Evolutionary conservation across 768 basidiomycete genomes (phyloP).

Genomic region (Mycena floridula): DNA sequence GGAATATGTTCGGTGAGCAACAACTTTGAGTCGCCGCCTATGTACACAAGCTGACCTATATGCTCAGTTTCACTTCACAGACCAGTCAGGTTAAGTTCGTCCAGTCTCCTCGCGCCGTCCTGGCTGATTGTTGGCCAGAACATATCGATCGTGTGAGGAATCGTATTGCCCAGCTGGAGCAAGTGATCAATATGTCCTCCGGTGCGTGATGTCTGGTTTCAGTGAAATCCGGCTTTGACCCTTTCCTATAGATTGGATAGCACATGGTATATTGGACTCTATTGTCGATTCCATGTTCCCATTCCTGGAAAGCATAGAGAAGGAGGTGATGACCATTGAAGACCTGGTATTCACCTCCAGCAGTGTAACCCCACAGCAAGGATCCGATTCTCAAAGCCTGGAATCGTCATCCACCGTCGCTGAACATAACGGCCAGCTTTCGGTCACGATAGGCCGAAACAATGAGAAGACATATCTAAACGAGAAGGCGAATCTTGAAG

Average conservation of each 20-base stretch:
- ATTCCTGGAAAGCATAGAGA: conserved; percentile 72
- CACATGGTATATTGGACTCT: conserved; percentile 87
- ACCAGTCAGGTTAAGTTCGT: conserved; percentile 55
- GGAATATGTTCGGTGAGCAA: conserved; percentile 71
- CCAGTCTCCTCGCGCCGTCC: conserved; percentile 1
- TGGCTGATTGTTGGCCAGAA: conserved; percentile 34
- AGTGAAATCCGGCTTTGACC: not conserved
- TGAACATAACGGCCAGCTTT: not conserved
- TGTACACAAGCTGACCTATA: conserved; percentile 4
- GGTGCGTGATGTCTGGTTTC: conserved; percentile 34
- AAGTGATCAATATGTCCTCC: conserved; percentile 62
- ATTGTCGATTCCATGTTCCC: conserved; percentile 94
- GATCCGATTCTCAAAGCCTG: not conserved
- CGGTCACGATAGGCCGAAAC: not conserved
- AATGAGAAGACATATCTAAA: not conserved
- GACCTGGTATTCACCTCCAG: conserved; percentile 40
- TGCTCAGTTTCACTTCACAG: conserved; percentile 81
- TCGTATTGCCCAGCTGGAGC: conserved; percentile 58
- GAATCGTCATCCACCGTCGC: not conserved
- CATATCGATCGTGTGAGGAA: conserved; percentile 74
- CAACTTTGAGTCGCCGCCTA: not conserved
- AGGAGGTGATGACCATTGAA: conserved; percentile 76
- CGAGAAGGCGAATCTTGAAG: conserved; percentile 4
- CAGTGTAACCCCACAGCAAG: not conserved
- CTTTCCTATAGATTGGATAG: conserved; percentile 76